Evolutionary conservation across 164 flowering plant species (phyloP).

Genomic region (Vitis cinerea): DNA sequence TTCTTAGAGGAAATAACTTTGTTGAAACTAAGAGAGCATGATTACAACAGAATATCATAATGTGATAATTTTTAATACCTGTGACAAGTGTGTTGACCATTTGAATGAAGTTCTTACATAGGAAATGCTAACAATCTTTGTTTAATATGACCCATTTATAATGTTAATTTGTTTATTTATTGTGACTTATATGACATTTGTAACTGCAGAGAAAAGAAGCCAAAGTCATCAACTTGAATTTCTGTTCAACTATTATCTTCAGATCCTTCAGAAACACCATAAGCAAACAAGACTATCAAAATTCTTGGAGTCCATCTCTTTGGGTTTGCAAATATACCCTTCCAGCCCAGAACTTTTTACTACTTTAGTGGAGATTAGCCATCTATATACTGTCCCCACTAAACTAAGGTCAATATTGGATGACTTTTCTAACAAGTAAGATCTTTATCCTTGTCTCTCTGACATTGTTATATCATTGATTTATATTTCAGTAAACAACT

Average conservation of each 20-base stretch:
- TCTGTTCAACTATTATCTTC: conserved; percentile 52
- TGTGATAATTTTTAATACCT: too few species aligned
- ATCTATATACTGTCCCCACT: conserved; percentile 62
- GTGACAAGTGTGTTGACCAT: too few species aligned
- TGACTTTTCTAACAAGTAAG: conserved; percentile 67
- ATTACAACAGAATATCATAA: too few species aligned
- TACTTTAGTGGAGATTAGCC: conserved; percentile 55
- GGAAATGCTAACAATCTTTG: conserved; percentile 1
- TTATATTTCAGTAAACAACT: not conserved
- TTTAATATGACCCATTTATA: not conserved
- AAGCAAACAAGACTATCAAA: conserved; percentile 37
- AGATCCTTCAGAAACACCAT: conserved; percentile 56
- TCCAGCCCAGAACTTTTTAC: conserved; percentile 55
- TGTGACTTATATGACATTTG: not conserved
- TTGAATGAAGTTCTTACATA: not conserved
- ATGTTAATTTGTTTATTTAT: not conserved
- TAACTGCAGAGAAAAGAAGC: conserved; percentile 66
- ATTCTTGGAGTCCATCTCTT: conserved; percentile 51
- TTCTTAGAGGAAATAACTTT: too few species aligned
- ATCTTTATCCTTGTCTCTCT: conserved; percentile 5
- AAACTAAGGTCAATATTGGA: conserved; percentile 78
- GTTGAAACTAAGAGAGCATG: too few species aligned
- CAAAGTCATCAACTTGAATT: conserved; percentile 76
- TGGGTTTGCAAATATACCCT: conserved; percentile 83
- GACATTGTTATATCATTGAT: not conserved